Evolutionary conservation across 1,284 basidiomycete species (phyloP).

Genomic region (Phlebopus sp.): DNA sequence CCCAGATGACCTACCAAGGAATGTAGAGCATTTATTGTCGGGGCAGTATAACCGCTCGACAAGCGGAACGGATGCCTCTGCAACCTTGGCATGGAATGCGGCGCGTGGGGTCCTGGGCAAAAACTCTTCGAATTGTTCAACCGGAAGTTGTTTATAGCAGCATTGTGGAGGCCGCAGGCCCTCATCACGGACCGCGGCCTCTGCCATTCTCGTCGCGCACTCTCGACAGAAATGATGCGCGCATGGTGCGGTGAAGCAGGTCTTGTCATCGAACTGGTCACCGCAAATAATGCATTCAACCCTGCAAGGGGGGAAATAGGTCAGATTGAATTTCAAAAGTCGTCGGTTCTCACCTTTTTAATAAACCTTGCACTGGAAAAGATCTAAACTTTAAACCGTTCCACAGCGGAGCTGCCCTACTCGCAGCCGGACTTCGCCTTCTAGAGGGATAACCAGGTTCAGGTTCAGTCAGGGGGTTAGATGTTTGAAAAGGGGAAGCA

Average conservation of each 20-base stretch:
- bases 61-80: constrained; percentile 30
- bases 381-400: too few species aligned
- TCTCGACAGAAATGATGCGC: constrained; percentile 36
- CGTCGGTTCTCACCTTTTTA: too few species aligned
- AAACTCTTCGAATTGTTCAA: constrained; percentile 25
- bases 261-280: constrained; percentile 6
- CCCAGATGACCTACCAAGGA: constrained; percentile 32
- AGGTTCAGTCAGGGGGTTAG: too few species aligned
- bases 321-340: too few species aligned
- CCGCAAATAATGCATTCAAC: constrained; percentile 25
- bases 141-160: constrained; percentile 34
- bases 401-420: too few species aligned
- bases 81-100: constrained; percentile 29
- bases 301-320: not conserved
- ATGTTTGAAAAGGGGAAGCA: too few species aligned
- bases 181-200: constrained; percentile 38
- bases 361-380: too few species aligned
- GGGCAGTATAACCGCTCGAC: constrained; percentile 42
- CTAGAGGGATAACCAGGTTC: too few species aligned
- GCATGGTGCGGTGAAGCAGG: constrained; percentile 33
- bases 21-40: constrained; percentile 36
- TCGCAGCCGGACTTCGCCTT: too few species aligned
- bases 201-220: constrained; percentile 38
- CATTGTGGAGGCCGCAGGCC: constrained; percentile 42
- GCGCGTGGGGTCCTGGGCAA: constrained; percentile 22